Base-by-base conservation (phyloP, 2,329 filamentous ascomycete genomes). In the Monilinia polystroma region DNA sequence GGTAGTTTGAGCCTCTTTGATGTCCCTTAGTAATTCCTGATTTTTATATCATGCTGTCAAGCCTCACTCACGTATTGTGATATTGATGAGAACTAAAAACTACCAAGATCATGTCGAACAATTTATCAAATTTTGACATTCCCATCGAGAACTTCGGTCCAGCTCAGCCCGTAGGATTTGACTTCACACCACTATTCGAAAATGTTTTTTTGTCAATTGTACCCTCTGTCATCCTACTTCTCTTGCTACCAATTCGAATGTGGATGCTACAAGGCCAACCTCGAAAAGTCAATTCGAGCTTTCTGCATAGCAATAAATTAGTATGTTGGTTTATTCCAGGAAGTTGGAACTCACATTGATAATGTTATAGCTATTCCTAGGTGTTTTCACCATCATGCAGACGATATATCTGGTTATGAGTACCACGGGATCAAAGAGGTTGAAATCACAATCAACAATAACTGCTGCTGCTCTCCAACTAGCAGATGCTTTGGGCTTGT, bases 321-420 rank as follows among this genome's bases (percentile, higher is more conserved):
- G 73, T 73, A 70, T 20, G 68, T 54, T 41, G 63, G 67, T 55
- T 41, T 63, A 18, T 49, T n/a, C n/a, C 55, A 26, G 18, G 52
- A 32, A 41, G 12, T 14, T 51, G 10, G 20, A 47, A 26, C 35
- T n/a, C 12, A 47, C 2, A 12, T 29, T 38, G 51, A 60, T 38
- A 16, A 14, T 60, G 20, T 45, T 51, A 20, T 55, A 80, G 71
- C 64, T 80, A 3, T 72, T 78, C 41, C 66, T 74, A 23, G 57
- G 67, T 4, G 68, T 69, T 0, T 73, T 71, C 66, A 63, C 70
- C 4, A 68, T 64, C 35, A 67, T 73, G 58, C 68, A 74, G 38
- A 68, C 67, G 8, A 67, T 55, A 18, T 47, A 71, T 43, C 51
- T 73, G 7, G 47, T 70, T 26, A 63, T 72, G 23, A 64, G 66